These are phyloP conservation scores for Xylariaceae sp. DNA, from an alignment of 2,329 filamentous ascomycete species.

Conservation along the genomic window DNA sequence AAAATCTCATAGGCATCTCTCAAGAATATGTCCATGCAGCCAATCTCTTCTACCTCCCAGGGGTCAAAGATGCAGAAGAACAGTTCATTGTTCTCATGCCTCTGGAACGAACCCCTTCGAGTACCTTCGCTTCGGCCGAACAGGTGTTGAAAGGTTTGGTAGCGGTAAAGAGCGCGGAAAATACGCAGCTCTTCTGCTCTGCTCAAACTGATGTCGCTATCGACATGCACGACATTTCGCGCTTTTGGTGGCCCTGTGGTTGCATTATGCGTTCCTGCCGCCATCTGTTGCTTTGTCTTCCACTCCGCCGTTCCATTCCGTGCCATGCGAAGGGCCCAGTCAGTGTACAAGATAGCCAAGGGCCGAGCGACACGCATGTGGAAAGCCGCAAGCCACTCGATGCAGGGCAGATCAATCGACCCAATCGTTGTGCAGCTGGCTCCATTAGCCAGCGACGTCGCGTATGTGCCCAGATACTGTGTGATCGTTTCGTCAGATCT, in stretches of 20 bases:
- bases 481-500: not conserved
- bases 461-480: not conserved
- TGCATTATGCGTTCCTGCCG: not conserved
- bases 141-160: slow-evolving; percentile 18
- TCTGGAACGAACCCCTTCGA: not conserved
- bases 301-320: not conserved
- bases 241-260: not conserved
- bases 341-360: slow-evolving; percentile 3
- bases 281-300: not conserved
- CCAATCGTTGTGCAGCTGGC: not conserved
- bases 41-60: slow-evolving; percentile 2
- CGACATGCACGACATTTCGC: no score
- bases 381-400: slow-evolving; percentile 12
- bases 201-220: not conserved
- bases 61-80: slow-evolving; percentile 1
- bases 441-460: not conserved
- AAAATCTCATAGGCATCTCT: not conserved
- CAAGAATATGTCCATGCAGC: not conserved
- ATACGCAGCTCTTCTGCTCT: slow-evolving; percentile 18
- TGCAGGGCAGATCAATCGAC: not conserved
- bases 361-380: slow-evolving; percentile 11
- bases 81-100: not conserved
- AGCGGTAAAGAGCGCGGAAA: slow-evolving; percentile 23
- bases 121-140: slow-evolving; percentile 10
- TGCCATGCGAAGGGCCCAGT: slow-evolving; percentile 1